Evolutionary conservation across 2,329 filamentous ascomycete species (phyloP).

Genomic region (Fusarium nygamai): DNA sequence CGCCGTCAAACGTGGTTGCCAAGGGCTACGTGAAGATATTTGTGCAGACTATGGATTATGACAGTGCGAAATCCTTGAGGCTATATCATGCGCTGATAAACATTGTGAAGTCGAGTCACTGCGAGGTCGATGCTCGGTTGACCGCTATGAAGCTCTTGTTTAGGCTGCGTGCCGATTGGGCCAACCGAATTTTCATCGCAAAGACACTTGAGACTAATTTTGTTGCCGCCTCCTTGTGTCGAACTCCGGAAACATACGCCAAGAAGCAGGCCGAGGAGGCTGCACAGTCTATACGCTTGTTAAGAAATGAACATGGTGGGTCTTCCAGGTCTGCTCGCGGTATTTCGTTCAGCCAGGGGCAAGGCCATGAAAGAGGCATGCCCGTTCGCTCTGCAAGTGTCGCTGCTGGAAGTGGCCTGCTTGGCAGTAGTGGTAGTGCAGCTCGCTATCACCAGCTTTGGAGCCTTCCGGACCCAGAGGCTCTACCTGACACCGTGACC

Average conservation of each 20-base stretch:
- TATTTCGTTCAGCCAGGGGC: constrained; percentile 61
- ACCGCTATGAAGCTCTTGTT: constrained; percentile 83
- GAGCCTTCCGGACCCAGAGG: constrained; percentile 66
- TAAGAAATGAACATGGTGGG: constrained; percentile 56
- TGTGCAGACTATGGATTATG: constrained; percentile 74
- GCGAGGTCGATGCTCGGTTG: constrained; percentile 75
- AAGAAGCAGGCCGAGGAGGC: constrained; percentile 63
- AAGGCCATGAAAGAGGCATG: constrained; percentile 54
- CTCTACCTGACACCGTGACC: constrained; percentile 60
- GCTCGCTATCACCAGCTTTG: constrained; percentile 63
- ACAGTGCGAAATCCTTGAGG: constrained; percentile 70
- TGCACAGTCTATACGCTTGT: constrained; percentile 55
- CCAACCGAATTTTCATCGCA: constrained; percentile 78
- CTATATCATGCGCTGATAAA: constrained; percentile 71
- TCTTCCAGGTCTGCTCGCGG: constrained; percentile 57
- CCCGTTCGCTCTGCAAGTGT: constrained; percentile 56
- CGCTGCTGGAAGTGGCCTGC: constrained; percentile 43
- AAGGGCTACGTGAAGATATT: constrained; percentile 80
- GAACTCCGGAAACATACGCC: constrained; percentile 65
- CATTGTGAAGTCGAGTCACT: constrained; percentile 68
- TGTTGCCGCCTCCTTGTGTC: constrained; percentile 76
- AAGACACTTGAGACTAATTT: constrained; percentile 76
- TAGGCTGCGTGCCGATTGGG: constrained; percentile 83
- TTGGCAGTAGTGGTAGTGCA: constrained; percentile 44
- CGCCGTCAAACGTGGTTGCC: constrained; percentile 75